A percentile compares a stretch with the other conserved stretches of the same genome.
Evolutionary conservation across 768 basidiomycete genomes (phyloP).

Genomic region (Boletus bicolor): DNA sequence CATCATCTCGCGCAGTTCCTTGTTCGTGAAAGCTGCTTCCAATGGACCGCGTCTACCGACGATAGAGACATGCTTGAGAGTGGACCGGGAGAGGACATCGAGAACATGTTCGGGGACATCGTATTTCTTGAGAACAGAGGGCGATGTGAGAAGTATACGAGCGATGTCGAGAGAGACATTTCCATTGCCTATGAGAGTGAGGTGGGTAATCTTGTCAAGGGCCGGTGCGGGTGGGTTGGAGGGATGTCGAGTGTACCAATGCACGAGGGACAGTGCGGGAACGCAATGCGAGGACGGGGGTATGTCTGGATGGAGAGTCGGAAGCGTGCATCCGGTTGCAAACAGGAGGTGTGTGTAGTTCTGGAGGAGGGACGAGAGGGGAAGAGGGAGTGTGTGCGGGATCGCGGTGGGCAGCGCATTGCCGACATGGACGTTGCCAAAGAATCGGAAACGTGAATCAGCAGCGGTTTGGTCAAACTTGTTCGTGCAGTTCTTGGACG

Average conservation of each 20-base stretch:
- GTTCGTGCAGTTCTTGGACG: conserved; percentile 85
- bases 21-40: conserved; percentile 88
- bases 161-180: conserved; percentile 94
- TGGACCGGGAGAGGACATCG: conserved; percentile 56
- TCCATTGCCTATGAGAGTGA: conserved; percentile 88
- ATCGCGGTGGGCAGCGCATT: conserved; percentile 38
- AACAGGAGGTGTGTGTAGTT: conserved; percentile 87
- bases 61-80: conserved; percentile 75
- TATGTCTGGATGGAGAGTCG: conserved; percentile 54
- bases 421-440: conserved; percentile 81
- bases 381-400: conserved; percentile 52
- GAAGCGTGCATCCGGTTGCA: conserved; percentile 78
- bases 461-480: conserved; percentile 83
- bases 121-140: conserved; percentile 57
- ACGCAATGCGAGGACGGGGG: conserved; percentile 49
- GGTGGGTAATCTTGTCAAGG: conserved; percentile 62
- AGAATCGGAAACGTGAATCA: conserved; percentile 84
- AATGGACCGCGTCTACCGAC: conserved; percentile 84
- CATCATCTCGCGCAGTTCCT: conserved; percentile 88
- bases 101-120: conserved; percentile 80
- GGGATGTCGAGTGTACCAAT: conserved; percentile 97
- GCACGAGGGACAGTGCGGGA: conserved; percentile 81
- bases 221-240: conserved; percentile 57
- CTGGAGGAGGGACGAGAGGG: conserved; percentile 56
- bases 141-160: conserved; percentile 77